Percentiles rank a stretch among this genome's conserved stretches.
Evolutionary conservation across 2,329 filamentous ascomycete genomes (phyloP).

Genomic region (Tolypocladium sp.): DNA sequence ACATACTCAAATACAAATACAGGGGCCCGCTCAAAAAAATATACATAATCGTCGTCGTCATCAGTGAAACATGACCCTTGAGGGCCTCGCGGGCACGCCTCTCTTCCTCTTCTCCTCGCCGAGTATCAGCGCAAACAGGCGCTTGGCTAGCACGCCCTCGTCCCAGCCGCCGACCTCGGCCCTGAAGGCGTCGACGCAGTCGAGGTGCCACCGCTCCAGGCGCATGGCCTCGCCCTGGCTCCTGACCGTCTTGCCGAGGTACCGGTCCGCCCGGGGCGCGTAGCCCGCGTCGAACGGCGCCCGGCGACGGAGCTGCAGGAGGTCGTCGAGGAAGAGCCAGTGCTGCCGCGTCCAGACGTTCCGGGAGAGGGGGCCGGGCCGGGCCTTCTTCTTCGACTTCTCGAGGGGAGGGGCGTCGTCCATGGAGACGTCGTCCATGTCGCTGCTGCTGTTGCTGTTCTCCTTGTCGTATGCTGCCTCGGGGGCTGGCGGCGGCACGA

Average conservation of each 20-base stretch:
- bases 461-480: conserved; percentile 21
- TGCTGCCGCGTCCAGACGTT: conserved; percentile 40
- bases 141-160: conserved; percentile 37
- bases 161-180: conserved; percentile 40
- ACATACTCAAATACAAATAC: not conserved
- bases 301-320: conserved; percentile 38
- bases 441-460: conserved; percentile 12
- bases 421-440: conserved; percentile 14
- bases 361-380: conserved; percentile 23
- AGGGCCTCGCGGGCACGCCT: conserved; percentile 5
- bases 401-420: conserved; percentile 15
- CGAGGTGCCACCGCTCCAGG: conserved; percentile 48
- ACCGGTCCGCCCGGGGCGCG: conserved; percentile 19
- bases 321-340: conserved; percentile 43
- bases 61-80: conserved; percentile 22
- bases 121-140: conserved; percentile 42
- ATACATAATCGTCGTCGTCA: not conserved
- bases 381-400: not conserved
- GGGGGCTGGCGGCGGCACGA: conserved; percentile 1
- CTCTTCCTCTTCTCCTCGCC: conserved; percentile 31
- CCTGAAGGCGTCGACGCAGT: conserved; percentile 46
- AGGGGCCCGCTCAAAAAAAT: not conserved
- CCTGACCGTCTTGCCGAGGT: conserved; percentile 39
- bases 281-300: conserved; percentile 24
- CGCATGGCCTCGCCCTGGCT: conserved; percentile 36